phyloP scores from a whole-genome alignment of 352 stramenopile genomes.

The Phytophthora crassamura region DNA sequence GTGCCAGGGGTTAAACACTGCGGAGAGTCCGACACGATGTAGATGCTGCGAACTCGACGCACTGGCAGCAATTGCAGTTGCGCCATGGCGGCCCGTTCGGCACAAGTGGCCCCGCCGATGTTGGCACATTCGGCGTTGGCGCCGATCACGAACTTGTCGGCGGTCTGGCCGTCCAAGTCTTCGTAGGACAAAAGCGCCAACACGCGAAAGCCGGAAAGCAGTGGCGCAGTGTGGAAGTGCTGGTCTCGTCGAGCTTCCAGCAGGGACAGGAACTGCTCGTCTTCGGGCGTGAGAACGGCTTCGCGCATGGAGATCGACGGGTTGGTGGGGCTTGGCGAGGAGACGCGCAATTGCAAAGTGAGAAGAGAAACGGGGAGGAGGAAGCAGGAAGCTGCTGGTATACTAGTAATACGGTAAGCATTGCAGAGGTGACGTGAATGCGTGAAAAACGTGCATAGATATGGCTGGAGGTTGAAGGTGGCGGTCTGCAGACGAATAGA shows the following conservation, averaged over 20 bases:
- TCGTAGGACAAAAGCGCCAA: conserved; percentile 68
- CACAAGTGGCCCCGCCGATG: conserved; percentile 86
- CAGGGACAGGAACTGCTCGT: conserved; percentile 51
- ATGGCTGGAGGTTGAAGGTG: conserved; percentile 31
- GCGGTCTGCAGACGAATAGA: conserved; percentile 30
- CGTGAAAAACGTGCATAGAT: conserved; percentile 28
- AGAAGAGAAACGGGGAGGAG: neutral
- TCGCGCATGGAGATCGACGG: conserved; percentile 41
- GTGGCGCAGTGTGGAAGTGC: conserved; percentile 41
- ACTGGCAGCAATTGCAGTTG: conserved; percentile 76
- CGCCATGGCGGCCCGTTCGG: conserved; percentile 83
- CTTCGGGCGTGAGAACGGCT: conserved; percentile 49
- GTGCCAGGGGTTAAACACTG: conserved; percentile 85
- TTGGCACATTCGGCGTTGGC: conserved; percentile 90
- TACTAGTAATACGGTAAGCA: too few relatives aligned
- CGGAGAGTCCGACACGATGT: conserved; percentile 87
- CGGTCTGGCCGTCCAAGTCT: conserved; percentile 48
- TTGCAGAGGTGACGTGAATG: conserved; percentile 33
- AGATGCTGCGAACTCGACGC: conserved; percentile 63
- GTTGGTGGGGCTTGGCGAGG: neutral
- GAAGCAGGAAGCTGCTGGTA: neutral
- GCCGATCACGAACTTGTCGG: conserved; percentile 64
- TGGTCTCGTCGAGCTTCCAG: conserved; percentile 53
- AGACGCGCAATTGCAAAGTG: conserved; percentile 5
- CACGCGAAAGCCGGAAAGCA: conserved; percentile 57